phyloP scores from a whole-genome alignment of 805 yeast genomes.

The Kluyveromyces siamensis region DNA sequence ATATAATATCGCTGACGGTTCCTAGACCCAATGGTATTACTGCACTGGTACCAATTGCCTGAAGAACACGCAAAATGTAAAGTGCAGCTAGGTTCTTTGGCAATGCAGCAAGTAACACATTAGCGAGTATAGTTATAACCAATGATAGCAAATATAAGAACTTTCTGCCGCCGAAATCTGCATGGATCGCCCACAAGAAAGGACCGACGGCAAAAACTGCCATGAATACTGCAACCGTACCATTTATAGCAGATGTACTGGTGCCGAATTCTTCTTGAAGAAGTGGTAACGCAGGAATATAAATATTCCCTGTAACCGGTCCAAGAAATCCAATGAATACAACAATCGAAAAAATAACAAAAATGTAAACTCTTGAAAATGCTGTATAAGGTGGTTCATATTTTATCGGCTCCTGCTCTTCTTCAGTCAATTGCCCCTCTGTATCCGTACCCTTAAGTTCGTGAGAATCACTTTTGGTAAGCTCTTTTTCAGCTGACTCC shows the following conservation, averaged over 20 bases:
- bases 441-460: background rate
- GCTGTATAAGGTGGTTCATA: slow-evolving; percentile 26
- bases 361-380: slow-evolving; percentile 26
- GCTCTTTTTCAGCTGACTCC: background rate
- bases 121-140: slow-evolving; percentile 46
- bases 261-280: slow-evolving; percentile 34
- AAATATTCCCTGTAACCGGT: slow-evolving; percentile 49
- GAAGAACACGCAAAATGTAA: slow-evolving; percentile 56
- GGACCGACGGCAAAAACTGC: slow-evolving; percentile 48
- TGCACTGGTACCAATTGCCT: slow-evolving; percentile 78
- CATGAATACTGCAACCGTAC: slow-evolving; percentile 52
- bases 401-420: background rate
- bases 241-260: slow-evolving; percentile 38
- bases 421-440: background rate
- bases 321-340: slow-evolving; percentile 46
- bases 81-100: slow-evolving; percentile 63
- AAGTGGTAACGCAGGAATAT: slow-evolving; percentile 44
- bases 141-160: slow-evolving; percentile 54
- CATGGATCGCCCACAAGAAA: slow-evolving; percentile 44
- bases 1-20: slow-evolving; percentile 68
- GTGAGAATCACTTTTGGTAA: background rate
- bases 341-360: slow-evolving; percentile 32
- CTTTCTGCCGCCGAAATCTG: slow-evolving; percentile 55
- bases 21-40: slow-evolving; percentile 92
- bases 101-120: slow-evolving; percentile 53